phyloP scores from a whole-genome alignment of 176 grass and related monocot species.

The Ensete ventricosum region DNA sequence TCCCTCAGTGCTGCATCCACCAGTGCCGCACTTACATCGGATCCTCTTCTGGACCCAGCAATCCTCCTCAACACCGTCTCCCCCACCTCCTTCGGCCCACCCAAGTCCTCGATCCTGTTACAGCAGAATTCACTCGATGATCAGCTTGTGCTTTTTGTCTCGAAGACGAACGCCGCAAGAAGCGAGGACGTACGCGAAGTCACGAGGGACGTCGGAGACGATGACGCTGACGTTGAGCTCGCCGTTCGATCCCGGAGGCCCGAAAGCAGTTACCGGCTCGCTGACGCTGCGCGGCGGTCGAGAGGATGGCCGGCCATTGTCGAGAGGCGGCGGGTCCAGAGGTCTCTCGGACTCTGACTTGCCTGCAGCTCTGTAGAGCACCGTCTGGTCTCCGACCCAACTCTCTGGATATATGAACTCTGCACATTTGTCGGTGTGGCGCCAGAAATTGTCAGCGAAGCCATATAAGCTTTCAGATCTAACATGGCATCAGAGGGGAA shows the following conservation, averaged over 20 bases:
- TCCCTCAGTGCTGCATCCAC: slow-evolving; percentile 52
- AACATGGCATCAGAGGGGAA: neutral
- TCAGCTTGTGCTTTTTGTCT: too few species aligned
- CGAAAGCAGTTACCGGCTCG: slow-evolving; percentile 81
- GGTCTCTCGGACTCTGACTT: slow-evolving; percentile 69
- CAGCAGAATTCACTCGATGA: neutral
- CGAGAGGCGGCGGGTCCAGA: slow-evolving; percentile 51
- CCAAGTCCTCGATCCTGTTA: slow-evolving; percentile 71
- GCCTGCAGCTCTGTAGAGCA: slow-evolving; percentile 49
- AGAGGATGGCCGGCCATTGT: slow-evolving; percentile 3
- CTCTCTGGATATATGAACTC: slow-evolving; percentile 90
- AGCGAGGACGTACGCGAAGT: slow-evolving; percentile 48
- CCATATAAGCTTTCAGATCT: neutral
- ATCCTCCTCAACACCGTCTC: slow-evolving; percentile 77
- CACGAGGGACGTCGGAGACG: slow-evolving; percentile 53
- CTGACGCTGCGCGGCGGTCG: slow-evolving; percentile 22
- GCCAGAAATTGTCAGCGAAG: too few species aligned
- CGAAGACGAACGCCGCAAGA: too few species aligned
- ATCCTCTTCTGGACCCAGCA: slow-evolving; percentile 47
- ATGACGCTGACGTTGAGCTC: slow-evolving; percentile 93
- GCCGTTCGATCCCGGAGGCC: slow-evolving; percentile 68
- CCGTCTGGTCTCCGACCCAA: slow-evolving; percentile 88
- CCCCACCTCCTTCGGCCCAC: slow-evolving; percentile 68
- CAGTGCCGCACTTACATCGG: slow-evolving; percentile 57
- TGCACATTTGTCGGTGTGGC: slow-evolving; percentile 3